A percentile compares a stretch with the other conserved stretches of the same genome.
phyloP scores from a whole-genome alignment of 2,329 filamentous ascomycete genomes.

The Penicillium sp. region DNA sequence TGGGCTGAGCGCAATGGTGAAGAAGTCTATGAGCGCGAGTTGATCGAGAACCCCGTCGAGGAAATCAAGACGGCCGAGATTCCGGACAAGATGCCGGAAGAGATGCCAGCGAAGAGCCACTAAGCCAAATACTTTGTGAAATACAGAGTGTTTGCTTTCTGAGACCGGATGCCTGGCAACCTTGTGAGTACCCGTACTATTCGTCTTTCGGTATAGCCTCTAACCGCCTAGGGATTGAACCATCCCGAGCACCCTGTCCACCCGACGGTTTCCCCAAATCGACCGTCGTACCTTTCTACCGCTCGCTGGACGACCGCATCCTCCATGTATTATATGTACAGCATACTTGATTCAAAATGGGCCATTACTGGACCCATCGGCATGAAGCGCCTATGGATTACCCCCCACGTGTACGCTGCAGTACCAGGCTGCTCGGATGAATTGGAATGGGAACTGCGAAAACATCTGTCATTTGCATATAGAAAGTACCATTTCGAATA shows the following conservation, averaged over 20 bases:
- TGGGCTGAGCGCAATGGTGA: constrained; percentile 37
- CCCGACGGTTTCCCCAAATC: constrained; percentile 12
- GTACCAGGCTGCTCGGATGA: neutral
- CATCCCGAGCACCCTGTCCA: neutral
- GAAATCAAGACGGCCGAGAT: constrained; percentile 7
- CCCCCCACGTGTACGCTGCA: neutral
- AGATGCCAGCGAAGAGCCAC: neutral
- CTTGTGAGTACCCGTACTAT: neutral
- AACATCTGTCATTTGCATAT: neutral
- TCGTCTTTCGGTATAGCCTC: neutral
- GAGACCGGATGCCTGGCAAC: neutral
- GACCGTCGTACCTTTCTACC: constrained; percentile 14
- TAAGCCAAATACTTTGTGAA: neutral
- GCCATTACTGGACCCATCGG: neutral
- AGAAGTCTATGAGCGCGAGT: constrained; percentile 25
- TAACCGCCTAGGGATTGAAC: neutral
- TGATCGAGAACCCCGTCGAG: constrained; percentile 21
- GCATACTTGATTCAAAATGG: constrained; percentile 14
- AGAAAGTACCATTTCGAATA: neutral
- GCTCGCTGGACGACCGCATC: constrained; percentile 22
- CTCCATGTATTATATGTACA: constrained; percentile 30
- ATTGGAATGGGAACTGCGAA: neutral
- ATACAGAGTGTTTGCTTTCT: neutral
- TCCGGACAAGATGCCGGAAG: neutral
- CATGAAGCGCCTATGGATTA: neutral